phyloP scores from a whole-genome alignment of 2,329 filamentous ascomycete genomes.

The Claviceps citrina region DNA sequence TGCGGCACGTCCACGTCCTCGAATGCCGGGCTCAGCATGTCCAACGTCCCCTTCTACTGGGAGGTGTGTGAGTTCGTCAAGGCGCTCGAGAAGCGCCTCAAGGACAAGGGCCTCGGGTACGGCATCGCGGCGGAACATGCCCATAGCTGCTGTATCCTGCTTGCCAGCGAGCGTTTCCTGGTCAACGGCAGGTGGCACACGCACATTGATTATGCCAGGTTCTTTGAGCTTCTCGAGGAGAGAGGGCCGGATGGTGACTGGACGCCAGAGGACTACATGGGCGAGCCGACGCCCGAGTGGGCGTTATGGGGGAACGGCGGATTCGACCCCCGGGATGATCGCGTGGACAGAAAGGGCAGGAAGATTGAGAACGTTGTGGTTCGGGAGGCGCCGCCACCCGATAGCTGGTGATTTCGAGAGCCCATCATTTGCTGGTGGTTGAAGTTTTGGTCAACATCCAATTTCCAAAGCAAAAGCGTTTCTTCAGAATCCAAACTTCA shows the following conservation, averaged over 20 bases:
- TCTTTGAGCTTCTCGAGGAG: constrained; percentile 71
- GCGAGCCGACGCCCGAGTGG: constrained; percentile 75
- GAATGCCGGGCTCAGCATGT: constrained; percentile 82
- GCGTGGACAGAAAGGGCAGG: constrained; percentile 75
- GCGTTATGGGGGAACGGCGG: constrained; percentile 88
- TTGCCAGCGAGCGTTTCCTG: constrained; percentile 69
- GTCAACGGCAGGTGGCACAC: constrained; percentile 76
- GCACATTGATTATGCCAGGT: constrained; percentile 74
- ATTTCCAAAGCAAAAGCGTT: no score
- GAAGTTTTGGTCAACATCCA: no score
- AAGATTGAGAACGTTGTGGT: constrained; percentile 33
- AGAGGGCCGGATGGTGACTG: constrained; percentile 52
- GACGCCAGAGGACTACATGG: constrained; percentile 81
- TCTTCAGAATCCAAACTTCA: no score
- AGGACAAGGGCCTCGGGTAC: constrained; percentile 57
- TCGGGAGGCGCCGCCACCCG: constrained; percentile 15
- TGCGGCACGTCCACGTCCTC: constrained; percentile 80
- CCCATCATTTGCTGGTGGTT: no score
- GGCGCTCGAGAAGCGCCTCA: constrained; percentile 54
- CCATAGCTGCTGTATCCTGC: constrained; percentile 81
- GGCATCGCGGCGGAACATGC: constrained; percentile 91
- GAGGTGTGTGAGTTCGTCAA: constrained; percentile 74
- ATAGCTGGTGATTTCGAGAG: constrained; percentile 8
- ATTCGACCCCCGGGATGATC: constrained; percentile 78
- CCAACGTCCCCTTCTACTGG: constrained; percentile 91